Conservation (phyloP, 1,284 basidiomycete genomes). For the Malassezia equina region DNA sequence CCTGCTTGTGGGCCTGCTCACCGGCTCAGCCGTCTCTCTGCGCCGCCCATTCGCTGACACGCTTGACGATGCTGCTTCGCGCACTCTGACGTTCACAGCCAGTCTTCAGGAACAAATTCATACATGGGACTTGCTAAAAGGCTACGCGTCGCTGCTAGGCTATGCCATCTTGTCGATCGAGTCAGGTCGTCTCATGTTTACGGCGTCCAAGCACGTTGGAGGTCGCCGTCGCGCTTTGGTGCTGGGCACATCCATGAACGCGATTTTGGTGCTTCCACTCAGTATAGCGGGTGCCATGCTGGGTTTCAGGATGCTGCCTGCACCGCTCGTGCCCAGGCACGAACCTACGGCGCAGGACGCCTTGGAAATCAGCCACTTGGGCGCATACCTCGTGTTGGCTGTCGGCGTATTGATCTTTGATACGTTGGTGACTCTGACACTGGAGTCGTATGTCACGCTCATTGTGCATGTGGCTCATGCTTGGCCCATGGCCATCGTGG, state of each 20-base stretch:
- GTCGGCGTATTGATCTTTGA: constrained; percentile 36
- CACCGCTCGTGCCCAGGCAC: constrained; percentile 9
- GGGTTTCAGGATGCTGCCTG: constrained; percentile 23
- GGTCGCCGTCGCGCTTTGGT: constrained; percentile 38
- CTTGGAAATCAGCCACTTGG: constrained; percentile 23
- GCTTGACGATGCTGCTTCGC: constrained; percentile 5
- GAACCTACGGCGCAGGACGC: constrained; percentile 8
- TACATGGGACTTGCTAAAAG: constrained; percentile 18
- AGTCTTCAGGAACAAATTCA: constrained; percentile 23
- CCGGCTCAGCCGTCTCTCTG: constrained; percentile 9
- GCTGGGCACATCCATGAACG: constrained; percentile 29
- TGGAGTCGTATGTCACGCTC: constrained; percentile 36
- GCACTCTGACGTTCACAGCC: constrained; percentile 20
- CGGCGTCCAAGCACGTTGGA: constrained; percentile 27
- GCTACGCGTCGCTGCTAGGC: constrained; percentile 25
- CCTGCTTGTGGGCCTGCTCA: constrained; percentile 23
- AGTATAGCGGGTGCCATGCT: constrained; percentile 23
- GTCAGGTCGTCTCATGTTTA: constrained; percentile 27
- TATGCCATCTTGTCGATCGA: constrained; percentile 40
- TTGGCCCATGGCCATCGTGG: constrained; percentile 39
- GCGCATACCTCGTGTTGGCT: constrained; percentile 36
- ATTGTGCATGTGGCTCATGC: constrained; percentile 33
- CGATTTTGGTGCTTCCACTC: constrained; percentile 25
- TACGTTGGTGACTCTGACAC: constrained; percentile 32
- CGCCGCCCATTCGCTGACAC: constrained; percentile 10